phyloP scores from a whole-genome alignment of 2,329 filamentous ascomycete species.

The Diaporthe sp. region DNA sequence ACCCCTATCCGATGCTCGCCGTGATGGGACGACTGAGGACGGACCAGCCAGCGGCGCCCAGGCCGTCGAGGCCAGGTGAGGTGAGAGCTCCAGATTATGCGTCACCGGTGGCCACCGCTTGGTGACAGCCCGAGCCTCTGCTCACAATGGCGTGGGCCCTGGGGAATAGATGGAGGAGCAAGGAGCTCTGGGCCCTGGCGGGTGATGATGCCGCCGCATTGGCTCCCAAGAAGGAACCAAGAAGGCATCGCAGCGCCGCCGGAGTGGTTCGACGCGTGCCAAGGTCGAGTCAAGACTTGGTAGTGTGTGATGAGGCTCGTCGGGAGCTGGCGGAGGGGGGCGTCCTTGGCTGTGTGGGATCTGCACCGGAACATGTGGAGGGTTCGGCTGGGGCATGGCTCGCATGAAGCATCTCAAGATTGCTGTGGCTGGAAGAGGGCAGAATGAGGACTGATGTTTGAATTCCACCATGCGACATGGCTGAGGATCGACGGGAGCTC shows the following conservation, averaged over 20 bases:
- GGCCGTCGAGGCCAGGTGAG: neutral
- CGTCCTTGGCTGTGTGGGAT: slow-evolving; percentile 12
- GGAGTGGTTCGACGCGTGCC: slow-evolving; percentile 21
- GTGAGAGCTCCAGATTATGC: neutral
- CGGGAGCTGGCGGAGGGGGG: neutral
- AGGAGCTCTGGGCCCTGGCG: neutral
- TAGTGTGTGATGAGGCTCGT: neutral
- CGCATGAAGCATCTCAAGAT: slow-evolving; percentile 13
- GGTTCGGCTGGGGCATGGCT: slow-evolving; percentile 9
- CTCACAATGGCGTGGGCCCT: neutral
- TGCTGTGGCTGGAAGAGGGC: neutral
- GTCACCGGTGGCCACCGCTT: neutral
- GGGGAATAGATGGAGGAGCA: neutral
- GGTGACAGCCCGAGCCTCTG: neutral
- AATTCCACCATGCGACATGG: slow-evolving; percentile 17
- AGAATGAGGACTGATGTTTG: slow-evolving; percentile 7
- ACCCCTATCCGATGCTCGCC: neutral
- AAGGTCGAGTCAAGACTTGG: slow-evolving; percentile 20
- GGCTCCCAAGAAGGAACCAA: slow-evolving; percentile 2
- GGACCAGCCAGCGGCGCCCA: slow-evolving; percentile 1
- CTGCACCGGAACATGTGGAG: slow-evolving; percentile 9
- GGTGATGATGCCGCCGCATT: slow-evolving; percentile 6
- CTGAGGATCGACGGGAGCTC: slow-evolving; percentile 18
- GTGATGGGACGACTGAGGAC: slow-evolving; percentile 7
- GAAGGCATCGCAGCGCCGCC: slow-evolving; percentile 2